Evolutionary conservation across 2,329 filamentous ascomycete genomes (phyloP).

Genomic region (Thielaviopsis musarum): DNA sequence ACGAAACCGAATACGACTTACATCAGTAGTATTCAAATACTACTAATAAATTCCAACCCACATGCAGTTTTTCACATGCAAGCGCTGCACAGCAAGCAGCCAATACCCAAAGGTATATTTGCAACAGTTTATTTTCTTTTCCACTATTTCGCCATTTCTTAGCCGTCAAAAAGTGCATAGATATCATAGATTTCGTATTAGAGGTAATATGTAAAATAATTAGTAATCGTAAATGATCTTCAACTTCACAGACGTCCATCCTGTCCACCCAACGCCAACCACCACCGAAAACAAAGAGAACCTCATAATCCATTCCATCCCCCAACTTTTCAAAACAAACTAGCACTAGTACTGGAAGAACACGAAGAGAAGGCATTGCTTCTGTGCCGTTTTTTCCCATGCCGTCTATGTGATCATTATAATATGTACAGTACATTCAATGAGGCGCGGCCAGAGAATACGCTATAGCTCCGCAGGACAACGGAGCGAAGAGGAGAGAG

Average conservation of each 20-base stretch:
- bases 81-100: neutral
- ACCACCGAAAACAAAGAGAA: neutral
- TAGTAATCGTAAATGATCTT: no score
- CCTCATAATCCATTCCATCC: no score
- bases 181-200: conserved; percentile 8
- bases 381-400: neutral
- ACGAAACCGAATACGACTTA: conserved; percentile 5
- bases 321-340: no score
- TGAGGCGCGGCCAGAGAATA: neutral
- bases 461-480: neutral
- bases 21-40: neutral
- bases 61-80: neutral
- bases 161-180: no score
- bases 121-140: neutral
- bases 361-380: neutral
- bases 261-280: neutral
- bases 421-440: conserved; percentile 8
- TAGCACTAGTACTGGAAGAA: no score
- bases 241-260: no score
- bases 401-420: conserved; percentile 7
- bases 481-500: neutral
- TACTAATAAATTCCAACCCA: no score
- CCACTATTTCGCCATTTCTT: neutral
- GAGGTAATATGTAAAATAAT: no score
- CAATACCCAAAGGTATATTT: neutral